These are phyloP conservation scores for Magnaporthiopsis rhizophila DNA, from an alignment of 2,329 filamentous ascomycete species.

Conservation along the genomic window DNA sequence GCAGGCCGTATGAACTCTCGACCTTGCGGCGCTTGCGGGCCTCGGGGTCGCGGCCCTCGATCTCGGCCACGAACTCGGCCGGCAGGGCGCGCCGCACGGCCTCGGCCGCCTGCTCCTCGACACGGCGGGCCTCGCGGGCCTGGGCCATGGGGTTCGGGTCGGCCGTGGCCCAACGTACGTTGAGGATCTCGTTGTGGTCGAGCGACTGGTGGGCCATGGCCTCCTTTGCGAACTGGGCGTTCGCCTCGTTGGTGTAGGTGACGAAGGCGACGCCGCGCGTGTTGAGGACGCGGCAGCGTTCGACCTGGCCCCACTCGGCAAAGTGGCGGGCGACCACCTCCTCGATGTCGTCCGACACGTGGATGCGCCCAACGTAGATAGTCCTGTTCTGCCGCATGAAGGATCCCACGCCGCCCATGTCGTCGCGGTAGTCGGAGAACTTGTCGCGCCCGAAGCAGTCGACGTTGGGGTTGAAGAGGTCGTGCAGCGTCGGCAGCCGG, in stretches of 20 bases:
- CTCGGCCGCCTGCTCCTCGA: slow-evolving; percentile 95
- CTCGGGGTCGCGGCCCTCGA: slow-evolving; percentile 84
- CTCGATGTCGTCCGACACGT: slow-evolving; percentile 94
- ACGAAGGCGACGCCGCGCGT: slow-evolving; percentile 88
- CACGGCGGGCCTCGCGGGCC: slow-evolving; percentile 76
- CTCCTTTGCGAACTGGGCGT: slow-evolving; percentile 85
- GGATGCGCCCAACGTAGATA: slow-evolving; percentile 86
- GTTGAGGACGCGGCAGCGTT: slow-evolving; percentile 81
- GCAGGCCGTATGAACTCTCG: slow-evolving; percentile 78
- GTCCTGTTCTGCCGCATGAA: slow-evolving; percentile 94
- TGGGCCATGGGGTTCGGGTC: slow-evolving; percentile 95
- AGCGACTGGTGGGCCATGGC: slow-evolving; percentile 92
- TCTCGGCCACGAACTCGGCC: slow-evolving; percentile 83
- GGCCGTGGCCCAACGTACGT: slow-evolving; percentile 93
- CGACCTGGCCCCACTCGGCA: slow-evolving; percentile 91
- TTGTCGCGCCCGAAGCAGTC: slow-evolving; percentile 95
- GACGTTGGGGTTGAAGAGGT: slow-evolving; percentile 87
- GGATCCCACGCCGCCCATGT: slow-evolving; percentile 94
- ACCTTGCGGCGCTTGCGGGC: slow-evolving; percentile 82
- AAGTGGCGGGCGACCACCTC: slow-evolving; percentile 93
- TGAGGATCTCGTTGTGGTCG: slow-evolving; percentile 86
- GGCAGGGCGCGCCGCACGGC: slow-evolving; percentile 83
- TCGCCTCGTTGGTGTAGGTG: slow-evolving; percentile 86
- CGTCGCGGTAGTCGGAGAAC: slow-evolving; percentile 85
- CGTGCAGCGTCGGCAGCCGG: slow-evolving; percentile 75